Percentiles rank a stretch among this genome's conserved stretches.
These are phyloP conservation scores for Zelonia costaricensis DNA, from an alignment of 208 protist genomes.

Conservation along the genomic window DNA sequence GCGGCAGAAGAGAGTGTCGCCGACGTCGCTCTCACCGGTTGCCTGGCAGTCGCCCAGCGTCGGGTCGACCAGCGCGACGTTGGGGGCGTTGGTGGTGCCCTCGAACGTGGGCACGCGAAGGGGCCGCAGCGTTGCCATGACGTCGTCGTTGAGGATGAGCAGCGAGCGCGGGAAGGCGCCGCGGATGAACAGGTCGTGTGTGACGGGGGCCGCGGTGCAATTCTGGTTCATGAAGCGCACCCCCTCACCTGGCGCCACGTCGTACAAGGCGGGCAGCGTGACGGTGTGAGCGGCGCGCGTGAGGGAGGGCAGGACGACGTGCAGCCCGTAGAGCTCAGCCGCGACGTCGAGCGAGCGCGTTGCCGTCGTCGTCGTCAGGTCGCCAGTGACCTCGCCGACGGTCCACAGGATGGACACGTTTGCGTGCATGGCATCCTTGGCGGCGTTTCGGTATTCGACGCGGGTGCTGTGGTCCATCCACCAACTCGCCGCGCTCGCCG, in stretches of 20 bases:
- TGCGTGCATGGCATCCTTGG: conserved; percentile 21
- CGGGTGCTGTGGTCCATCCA: conserved; percentile 5
- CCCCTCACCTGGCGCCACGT: conserved; percentile 14
- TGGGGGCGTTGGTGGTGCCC: not conserved
- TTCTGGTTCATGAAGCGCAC: conserved; percentile 37
- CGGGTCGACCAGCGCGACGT: conserved; percentile 4
- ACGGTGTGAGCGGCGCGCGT: conserved; percentile 19
- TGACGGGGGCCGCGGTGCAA: conserved; percentile 7
- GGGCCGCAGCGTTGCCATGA: not conserved
- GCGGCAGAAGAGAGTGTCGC: conserved; percentile 14
- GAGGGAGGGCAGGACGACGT: conserved; percentile 33
- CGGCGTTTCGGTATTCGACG: conserved; percentile 6
- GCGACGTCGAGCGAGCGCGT: conserved; percentile 20
- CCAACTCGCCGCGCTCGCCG: not conserved
- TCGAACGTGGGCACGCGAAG: conserved; percentile 15
- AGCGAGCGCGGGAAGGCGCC: conserved; percentile 32
- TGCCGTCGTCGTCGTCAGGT: conserved; percentile 27
- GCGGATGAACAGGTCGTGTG: conserved; percentile 26
- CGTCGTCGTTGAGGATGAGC: conserved; percentile 5
- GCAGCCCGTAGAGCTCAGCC: conserved; percentile 30
- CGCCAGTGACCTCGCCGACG: conserved; percentile 33
- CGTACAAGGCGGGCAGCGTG: conserved; percentile 12
- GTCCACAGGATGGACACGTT: conserved; percentile 38
- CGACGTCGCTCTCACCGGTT: not conserved
- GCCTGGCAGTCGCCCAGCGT: conserved; percentile 8